phyloP scores from a whole-genome alignment of 139 green algal genomes.

The Chlorella sp. region DNA sequence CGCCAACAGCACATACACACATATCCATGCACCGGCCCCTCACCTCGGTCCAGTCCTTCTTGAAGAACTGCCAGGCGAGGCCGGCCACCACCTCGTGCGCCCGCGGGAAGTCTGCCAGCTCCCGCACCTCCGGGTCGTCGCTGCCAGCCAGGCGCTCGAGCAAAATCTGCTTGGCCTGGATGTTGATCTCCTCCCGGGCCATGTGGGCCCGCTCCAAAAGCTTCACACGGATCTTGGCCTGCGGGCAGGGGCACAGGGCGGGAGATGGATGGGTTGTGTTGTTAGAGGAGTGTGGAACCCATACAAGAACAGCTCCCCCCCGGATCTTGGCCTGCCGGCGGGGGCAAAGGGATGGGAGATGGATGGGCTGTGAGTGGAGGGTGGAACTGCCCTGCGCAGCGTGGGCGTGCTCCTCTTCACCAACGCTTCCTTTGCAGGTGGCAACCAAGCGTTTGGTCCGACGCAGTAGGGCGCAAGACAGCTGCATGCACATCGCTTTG shows the following conservation, averaged over 20 bases:
- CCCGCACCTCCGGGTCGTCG: not conserved
- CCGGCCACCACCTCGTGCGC: not conserved
- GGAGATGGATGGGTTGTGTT: not conserved
- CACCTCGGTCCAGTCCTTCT: slow-evolving; percentile 26
- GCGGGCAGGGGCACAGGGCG: not conserved
- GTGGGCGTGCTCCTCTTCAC: too few relatives aligned
- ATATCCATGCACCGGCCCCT: not conserved
- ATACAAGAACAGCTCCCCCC: too few relatives aligned
- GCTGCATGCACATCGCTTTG: too few relatives aligned
- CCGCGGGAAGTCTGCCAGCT: not conserved
- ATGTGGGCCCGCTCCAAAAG: not conserved
- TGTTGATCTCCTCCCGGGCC: slow-evolving; percentile 23
- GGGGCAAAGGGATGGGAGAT: too few relatives aligned
- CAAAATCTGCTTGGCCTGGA: slow-evolving; percentile 7
- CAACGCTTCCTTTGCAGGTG: too few relatives aligned
- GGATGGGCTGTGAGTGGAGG: too few relatives aligned
- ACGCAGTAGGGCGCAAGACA: too few relatives aligned
- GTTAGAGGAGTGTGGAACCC: too few relatives aligned
- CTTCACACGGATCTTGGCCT: slow-evolving; percentile 34
- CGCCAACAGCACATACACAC: too few relatives aligned
- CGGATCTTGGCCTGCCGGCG: too few relatives aligned
- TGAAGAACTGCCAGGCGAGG: slow-evolving; percentile 34
- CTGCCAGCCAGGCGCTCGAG: not conserved
- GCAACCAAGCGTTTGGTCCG: too few relatives aligned
- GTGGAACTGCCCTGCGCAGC: too few relatives aligned